Evolutionary conservation across 2,329 filamentous ascomycete genomes (phyloP), one percentile per base, ranked within the genome.

Genomic region (Talaromyces sp.): DNA sequence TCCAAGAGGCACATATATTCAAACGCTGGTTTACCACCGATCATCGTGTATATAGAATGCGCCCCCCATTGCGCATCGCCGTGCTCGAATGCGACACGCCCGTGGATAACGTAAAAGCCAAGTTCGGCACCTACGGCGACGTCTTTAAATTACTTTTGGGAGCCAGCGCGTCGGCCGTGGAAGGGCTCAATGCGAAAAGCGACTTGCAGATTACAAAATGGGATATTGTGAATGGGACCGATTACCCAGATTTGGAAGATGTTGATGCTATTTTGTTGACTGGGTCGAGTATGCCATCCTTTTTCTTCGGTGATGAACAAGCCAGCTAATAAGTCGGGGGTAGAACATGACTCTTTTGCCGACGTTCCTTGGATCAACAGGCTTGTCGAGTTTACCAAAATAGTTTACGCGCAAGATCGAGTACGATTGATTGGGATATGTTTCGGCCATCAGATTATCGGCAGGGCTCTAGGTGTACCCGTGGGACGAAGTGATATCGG

Each of bases 11-110:
- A 45, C 10, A 47, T 47, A 47, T 10, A 22, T 13, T 47, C n/a
- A 22, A 19, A 22, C 43, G 2, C n/a, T 40, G 13, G 17, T 17
- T 40, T 7, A 40, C 38, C 38, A 2, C 17, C 38, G 38, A 11
- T 11, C 3, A 13, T 47, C 19, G 13, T 8, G 10, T 17, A n/a
- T 40, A 58, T n/a, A 54, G 31, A 47, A 80, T 80, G 77, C 71
- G 67, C 51, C 66, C 72, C 17, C 86, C 86, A 34, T 80, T 94
- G 70, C 89, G 91, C 64, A 89, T 97, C 78, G 93, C 93, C 56
- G 85, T 98, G 71, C 88, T 98, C 70, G 92, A 97, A 83, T 90
- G 91, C 81, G 94, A 97, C 79, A 91, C 86, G 1, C 92, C 92
- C 1, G 82, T 90, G 59, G 85, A 87, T 1, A 78, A 84, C 51